Evolutionary conservation across 2,329 filamentous ascomycete species (phyloP), one percentile per base, ranked within the genome.

Genomic region (Hyphodiscus sp.): DNA sequence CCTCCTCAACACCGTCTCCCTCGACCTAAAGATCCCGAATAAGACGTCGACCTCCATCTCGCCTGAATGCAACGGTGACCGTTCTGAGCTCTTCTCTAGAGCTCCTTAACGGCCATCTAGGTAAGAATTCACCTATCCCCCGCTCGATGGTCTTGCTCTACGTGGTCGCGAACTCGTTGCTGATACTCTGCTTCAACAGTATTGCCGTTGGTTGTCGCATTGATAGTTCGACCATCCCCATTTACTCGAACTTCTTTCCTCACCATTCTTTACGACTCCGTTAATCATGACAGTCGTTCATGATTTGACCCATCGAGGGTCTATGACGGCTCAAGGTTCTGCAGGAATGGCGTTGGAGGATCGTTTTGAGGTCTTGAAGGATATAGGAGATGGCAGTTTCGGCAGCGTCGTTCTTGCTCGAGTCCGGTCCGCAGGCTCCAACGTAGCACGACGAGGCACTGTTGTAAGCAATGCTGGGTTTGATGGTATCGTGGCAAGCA

Each of bases 311-410:
- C 82, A 85, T 65, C 82, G 87, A 69, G 82, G 82, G 70, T 80
- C 82, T 75, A 76, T 69, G 66, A 78, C 73, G 72, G 76, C 56
- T 66, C 68, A 60, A 65, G 71, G 8, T 15, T 13, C 60, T 19
- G 70, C 71, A 50, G 73, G 69, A 42, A 65, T 85, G 73, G 80
- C 83, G 51, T 82, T 99, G 51, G 91, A 96, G 70, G 94, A 99
- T 69, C 85, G 91, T 63, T 99, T 96, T 69, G 92, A 99, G 72
- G 85, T 99, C 52, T 76, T 99, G 69, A 99, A 97, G 74, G 94
- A 99, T 68, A 95, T 99, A 69, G 94, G 94, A 48, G 94, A 99
- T 82, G 94, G 94, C 63, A 97, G 94, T 75, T 99, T 99, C 70
- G 94, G 94, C 55, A 97, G 91, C 68, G 94, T 99, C 60, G 87